Evolutionary conservation across 2,329 filamentous ascomycete species (phyloP), one percentile per base, ranked within the genome.

Genomic region (Aspergillus quadricinctus): DNA sequence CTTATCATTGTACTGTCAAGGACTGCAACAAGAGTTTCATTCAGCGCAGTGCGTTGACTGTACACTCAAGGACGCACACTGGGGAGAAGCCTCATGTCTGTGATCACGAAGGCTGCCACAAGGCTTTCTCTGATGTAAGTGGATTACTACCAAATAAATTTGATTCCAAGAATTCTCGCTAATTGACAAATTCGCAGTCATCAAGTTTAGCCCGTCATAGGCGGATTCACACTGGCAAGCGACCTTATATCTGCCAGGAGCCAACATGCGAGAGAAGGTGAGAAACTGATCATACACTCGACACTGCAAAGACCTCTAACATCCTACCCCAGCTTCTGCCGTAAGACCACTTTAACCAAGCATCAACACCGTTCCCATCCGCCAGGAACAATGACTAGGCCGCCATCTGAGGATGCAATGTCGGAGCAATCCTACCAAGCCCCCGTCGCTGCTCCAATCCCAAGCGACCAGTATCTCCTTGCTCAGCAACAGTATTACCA

Each of bases 11-110:
- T 64, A 76, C 69, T 1, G 71, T 76, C 50, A 68, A 72, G 52
- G 73, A 74, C 56, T 78, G 76, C 67, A 74, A 73, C 55, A 78
- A 78, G 65, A 78, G 75, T 62, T 78, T 78, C 59, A 78, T 78
- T 57, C 76, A 78, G 61, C 74, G 76, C 55, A 78, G 76, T 60
- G 76, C 76, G 25, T 64, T 78, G 63, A 78, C 76, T n/a, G 72
- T 78, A 49, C 73, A 78, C 63, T 72, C 74, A 37, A 69, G 75
- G 48, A 76, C 75, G 31, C 73, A 77, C 63, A 76, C 75, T 8
- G 75, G 75, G 43, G 75, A 77, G 61, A 76, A 78, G 60, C 76
- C 73, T 46, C 72, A 77, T 68, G 70, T 73, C 49, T 75, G 72
- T 62, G 74, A 77, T 52, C 69, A 73, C 59, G 71, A 73, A 57